These are phyloP conservation scores for Pyrenophora teres DNA, from an alignment of 2,329 filamentous ascomycete genomes.

Conservation along the genomic window DNA sequence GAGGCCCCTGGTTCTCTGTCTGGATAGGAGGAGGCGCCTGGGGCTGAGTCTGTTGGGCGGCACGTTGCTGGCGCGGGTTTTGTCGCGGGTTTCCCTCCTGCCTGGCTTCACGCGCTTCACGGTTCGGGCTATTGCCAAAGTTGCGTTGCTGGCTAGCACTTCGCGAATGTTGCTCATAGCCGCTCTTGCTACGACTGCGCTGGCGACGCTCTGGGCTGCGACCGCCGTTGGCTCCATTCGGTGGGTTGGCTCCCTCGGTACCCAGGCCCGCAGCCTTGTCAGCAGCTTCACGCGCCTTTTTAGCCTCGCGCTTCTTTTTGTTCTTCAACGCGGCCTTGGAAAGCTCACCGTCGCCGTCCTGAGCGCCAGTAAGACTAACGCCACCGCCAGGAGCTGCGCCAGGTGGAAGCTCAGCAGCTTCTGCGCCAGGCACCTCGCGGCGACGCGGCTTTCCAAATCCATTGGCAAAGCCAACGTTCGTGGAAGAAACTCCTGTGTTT, in stretches of 20 bases:
- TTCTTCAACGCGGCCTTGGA: conserved; percentile 91
- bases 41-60: conserved; percentile 16
- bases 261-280: conserved; percentile 50
- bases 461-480: conserved; percentile 62
- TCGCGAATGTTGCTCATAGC: conserved; percentile 31
- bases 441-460: conserved; percentile 78
- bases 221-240: conserved; percentile 41
- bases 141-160: conserved; percentile 41
- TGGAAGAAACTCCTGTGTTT: conserved; percentile 75
- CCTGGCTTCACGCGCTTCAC: conserved; percentile 36
- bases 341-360: conserved; percentile 70
- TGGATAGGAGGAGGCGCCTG: conserved; percentile 36
- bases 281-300: conserved; percentile 83
- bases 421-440: conserved; percentile 85
- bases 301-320: conserved; percentile 96
- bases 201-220: conserved; percentile 71
- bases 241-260: conserved; percentile 35
- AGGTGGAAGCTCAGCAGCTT: conserved; percentile 69
- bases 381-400: conserved; percentile 70
- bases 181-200: conserved; percentile 55
- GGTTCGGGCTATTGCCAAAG: conserved; percentile 40
- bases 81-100: conserved; percentile 35
- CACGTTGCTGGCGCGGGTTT: conserved; percentile 30
- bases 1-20: conserved; percentile 39
- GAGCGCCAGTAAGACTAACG: conserved; percentile 67